Evolutionary conservation across 2,329 filamentous ascomycete species (phyloP).

Genomic region (Cordyceps cicadae): DNA sequence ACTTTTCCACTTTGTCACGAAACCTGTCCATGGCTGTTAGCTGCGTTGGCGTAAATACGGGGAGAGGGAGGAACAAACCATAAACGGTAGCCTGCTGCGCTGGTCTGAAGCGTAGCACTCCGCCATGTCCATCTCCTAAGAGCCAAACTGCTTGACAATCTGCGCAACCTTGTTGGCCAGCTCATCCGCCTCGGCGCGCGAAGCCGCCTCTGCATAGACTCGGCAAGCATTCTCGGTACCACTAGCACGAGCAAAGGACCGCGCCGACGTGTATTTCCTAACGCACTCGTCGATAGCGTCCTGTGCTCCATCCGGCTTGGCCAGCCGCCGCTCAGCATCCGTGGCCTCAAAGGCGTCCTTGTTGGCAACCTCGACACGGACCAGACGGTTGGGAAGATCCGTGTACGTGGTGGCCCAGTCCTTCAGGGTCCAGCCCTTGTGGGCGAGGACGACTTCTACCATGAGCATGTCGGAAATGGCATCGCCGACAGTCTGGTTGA

Average conservation of each 20-base stretch:
- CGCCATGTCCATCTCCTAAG: conserved; percentile 15
- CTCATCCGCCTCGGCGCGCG: conserved; percentile 82
- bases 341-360: conserved; percentile 85
- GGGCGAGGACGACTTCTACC: conserved; percentile 89
- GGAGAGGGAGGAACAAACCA: too few relatives aligned
- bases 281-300: conserved; percentile 79
- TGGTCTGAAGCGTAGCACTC: too few relatives aligned
- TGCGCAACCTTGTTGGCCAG: conserved; percentile 74
- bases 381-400: conserved; percentile 90
- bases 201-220: conserved; percentile 91
- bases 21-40: too few relatives aligned
- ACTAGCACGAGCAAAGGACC: conserved; percentile 84
- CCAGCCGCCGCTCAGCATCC: conserved; percentile 83
- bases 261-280: conserved; percentile 81
- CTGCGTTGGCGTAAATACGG: too few relatives aligned
- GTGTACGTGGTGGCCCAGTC: conserved; percentile 92
- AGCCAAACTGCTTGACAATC: conserved; percentile 55
- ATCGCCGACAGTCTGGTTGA: conserved; percentile 97
- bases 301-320: conserved; percentile 71
- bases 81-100: too few relatives aligned
- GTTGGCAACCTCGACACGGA: conserved; percentile 81
- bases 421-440: conserved; percentile 83
- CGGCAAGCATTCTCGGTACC: conserved; percentile 94
- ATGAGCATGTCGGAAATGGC: conserved; percentile 93
- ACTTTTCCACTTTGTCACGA: too few relatives aligned